Base-by-base conservation (phyloP, 768 basidiomycete species). In the Tylopilus plumbeoviolaceoides region DNA sequence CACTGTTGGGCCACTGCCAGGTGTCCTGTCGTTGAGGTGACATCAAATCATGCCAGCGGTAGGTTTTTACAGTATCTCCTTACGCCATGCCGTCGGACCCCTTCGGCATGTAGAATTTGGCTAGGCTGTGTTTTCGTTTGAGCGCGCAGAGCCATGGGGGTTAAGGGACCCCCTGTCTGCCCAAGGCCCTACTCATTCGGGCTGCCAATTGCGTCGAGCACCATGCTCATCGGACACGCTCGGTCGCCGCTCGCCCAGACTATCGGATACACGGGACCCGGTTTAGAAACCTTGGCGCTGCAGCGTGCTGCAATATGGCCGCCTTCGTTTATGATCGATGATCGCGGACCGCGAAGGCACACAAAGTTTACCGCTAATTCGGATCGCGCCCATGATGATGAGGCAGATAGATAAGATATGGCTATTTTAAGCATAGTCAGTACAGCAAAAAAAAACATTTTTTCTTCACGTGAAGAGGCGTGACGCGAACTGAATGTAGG, bases 1-100 rank as follows among this genome's bases (percentile, higher is more conserved):
- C n/a, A n/a, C n/a, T n/a, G n/a, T n/a, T n/a, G n/a, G n/a, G n/a
- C n/a, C n/a, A 23, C 23, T 23, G 23, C 23, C 23, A 23, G 5
- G 23, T 3, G 23, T 23, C 23, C 30, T 61, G 59, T 57, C 59
- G 3, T 11, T 23, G 14, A 28, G 36, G 5, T 44, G 48, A 51
- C 53, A 49, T 30, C 33, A 15, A 35, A 3, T 15, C 23, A 23
- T 23, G 23, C 23, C 23, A 23, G 23, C 23, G 23, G 23, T 23
- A 23, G 33, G n/a, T 18, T 27, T 60, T 12, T 35, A 59, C 52
- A 59, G 44, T 35, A 48, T 25, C 5, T 7, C 11, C 21, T 42
- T 36, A 21, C 38, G 45, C 42, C 36, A 56, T 28, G n/a, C 23
- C 31, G 12, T 30, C 30, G n/a, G 35, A 12, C 18, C 7, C 21